Base-by-base conservation (phyloP, 352 stramenopile genomes). In the Globisporangium carolinianum region DNA sequence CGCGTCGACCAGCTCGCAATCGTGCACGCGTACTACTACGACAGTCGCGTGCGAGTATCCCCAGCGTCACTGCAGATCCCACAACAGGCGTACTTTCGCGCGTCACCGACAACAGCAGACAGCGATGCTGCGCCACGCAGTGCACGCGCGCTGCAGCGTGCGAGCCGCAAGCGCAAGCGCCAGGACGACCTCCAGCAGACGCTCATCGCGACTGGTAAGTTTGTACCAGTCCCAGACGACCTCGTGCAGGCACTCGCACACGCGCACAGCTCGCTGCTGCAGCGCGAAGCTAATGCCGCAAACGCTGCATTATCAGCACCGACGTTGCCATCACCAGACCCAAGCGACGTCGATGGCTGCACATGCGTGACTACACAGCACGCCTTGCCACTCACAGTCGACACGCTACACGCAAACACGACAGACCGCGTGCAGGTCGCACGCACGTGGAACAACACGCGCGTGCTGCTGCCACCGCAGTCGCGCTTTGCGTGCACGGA, bases 21-120 rank as follows among this genome's bases (percentile, higher is more conserved):
- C 17, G 69, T 91, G 57, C 70, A 75, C 55, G 58, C 49, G 11
- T 24, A 24, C 24, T 91, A 91, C 59, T 91, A 88, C 67, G 35
- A 32, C 32, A 61, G 66, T 12, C 49, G n/a, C 5, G 39, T 75
- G 24, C 48, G 55, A 53, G 47, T 87, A 8, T 60, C 63, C 3
- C 43, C 53, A 2, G 55, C 65, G 15, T 78, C 70, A 14, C 53
- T 87, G n/a, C 66, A 70, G 36, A 48, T 72, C 18, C 63, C 76
- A 38, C 45, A 35, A 8, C 36, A 48, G 49, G 57, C 79, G 10
- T 80, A 69, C 54, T 50, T 66, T 47, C 5, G 11, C 11, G 24
- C 24, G 24, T 24, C 24, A 24, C 24, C 24, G 24, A 24, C 24
- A 24, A 24, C 24, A 24, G 24, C 24, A 24, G 24, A 24, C 24